These are phyloP conservation scores for Rhizopus sp. DNA, from an alignment of 371 early-diverging fungal species.

Conservation along the genomic window DNA sequence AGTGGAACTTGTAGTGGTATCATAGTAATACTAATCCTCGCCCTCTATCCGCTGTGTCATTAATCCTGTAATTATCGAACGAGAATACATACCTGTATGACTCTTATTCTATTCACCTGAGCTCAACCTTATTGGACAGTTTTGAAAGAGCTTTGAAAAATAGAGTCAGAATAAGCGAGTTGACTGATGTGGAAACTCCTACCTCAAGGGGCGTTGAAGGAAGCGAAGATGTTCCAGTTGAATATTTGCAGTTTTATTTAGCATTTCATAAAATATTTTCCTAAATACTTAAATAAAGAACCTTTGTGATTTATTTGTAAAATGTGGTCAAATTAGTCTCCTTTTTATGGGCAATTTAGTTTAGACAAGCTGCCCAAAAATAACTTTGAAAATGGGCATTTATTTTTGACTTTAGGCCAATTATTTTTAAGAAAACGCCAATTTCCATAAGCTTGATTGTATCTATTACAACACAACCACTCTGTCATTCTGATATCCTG, in stretches of 20 bases:
- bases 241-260: conserved; percentile 19
- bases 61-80: conserved; percentile 18
- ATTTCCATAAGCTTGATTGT: conserved; percentile 6
- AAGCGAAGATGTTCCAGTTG: conserved; percentile 19
- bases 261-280: conserved; percentile 15
- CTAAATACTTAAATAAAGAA: conserved; percentile 11
- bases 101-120: conserved; percentile 16
- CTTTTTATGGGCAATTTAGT: conserved; percentile 4
- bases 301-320: conserved; percentile 13
- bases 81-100: conserved; percentile 20
- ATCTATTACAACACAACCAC: background rate
- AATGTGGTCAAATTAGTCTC: conserved; percentile 8
- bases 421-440: conserved; percentile 6
- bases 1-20: conserved; percentile 8
- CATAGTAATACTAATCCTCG: conserved; percentile 10
- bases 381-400: conserved; percentile 11
- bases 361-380: conserved; percentile 3
- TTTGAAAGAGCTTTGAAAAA: conserved; percentile 18
- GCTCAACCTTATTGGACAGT: conserved; percentile 14
- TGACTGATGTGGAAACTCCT: conserved; percentile 18
- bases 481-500: background rate
- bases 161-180: conserved; percentile 21
- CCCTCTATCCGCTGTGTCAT: conserved; percentile 9
- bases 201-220: conserved; percentile 19
- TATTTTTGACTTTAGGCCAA: conserved; percentile 5